Evolutionary conservation across 1,284 basidiomycete genomes (phyloP).

Genomic region (Leccinum solheimii): DNA sequence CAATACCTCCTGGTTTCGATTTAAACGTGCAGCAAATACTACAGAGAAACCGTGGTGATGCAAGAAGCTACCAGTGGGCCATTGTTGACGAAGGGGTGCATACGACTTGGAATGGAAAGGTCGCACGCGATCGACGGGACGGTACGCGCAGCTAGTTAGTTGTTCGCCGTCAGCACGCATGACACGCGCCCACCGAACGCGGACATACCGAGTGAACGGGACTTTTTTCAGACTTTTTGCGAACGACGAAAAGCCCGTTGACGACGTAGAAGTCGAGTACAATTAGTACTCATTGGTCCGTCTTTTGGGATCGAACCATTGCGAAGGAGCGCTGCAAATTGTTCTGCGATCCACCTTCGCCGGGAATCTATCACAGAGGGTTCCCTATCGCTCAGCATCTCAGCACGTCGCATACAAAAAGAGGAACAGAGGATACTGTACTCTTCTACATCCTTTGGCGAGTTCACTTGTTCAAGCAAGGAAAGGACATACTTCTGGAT

Average conservation of each 20-base stretch:
- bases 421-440: constrained; percentile 27
- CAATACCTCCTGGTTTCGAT: no score
- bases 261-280: constrained; percentile 83
- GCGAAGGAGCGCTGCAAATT: constrained; percentile 76
- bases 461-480: constrained; percentile 64
- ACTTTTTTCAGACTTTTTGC: constrained; percentile 75
- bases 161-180: constrained; percentile 5
- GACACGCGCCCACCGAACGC: not conserved
- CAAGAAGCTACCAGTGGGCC: no score
- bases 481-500: constrained; percentile 79
- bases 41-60: no score
- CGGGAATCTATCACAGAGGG: constrained; percentile 53
- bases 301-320: constrained; percentile 81
- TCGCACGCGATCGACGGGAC: constrained; percentile 40
- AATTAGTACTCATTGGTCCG: constrained; percentile 21
- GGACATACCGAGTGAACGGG: constrained; percentile 53
- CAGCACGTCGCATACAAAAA: constrained; percentile 1
- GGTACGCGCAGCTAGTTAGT: constrained; percentile 48
- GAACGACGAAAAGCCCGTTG: constrained; percentile 79
- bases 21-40: no score
- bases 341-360: constrained; percentile 85
- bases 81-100: no score
- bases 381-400: constrained; percentile 39
- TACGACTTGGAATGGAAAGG: no score
- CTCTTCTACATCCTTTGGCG: constrained; percentile 44